phyloP scores from a whole-genome alignment of 1,284 basidiomycete species.

The Boletus holoroseus region DNA sequence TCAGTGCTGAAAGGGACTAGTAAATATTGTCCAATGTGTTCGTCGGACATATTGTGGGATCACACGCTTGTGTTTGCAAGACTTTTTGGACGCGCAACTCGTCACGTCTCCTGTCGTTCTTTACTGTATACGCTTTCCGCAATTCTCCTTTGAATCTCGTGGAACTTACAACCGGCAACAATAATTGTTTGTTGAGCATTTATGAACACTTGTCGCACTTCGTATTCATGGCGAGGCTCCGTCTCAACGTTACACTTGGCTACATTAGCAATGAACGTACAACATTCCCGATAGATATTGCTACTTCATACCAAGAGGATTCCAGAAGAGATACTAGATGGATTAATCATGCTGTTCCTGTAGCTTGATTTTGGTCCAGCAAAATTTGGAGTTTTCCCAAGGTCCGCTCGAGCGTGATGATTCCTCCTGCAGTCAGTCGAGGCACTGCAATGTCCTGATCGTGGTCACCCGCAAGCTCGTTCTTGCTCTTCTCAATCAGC shows the following conservation, averaged over 20 bases:
- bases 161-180: slow-evolving; percentile 2
- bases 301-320: slow-evolving; percentile 19
- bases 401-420: slow-evolving; percentile 73
- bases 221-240: not conserved
- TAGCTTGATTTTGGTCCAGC: slow-evolving; percentile 20
- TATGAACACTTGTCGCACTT: slow-evolving; percentile 7
- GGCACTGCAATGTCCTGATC: slow-evolving; percentile 66
- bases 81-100: slow-evolving; percentile 8
- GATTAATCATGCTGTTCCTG: slow-evolving; percentile 16
- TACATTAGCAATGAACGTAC: slow-evolving; percentile 29
- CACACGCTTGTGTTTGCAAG: slow-evolving; percentile 12
- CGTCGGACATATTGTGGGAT: slow-evolving; percentile 7
- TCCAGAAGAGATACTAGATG: slow-evolving; percentile 12
- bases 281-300: slow-evolving; percentile 28
- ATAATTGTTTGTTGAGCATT: slow-evolving; percentile 14
- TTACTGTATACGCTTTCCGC: slow-evolving; percentile 21
- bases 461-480: slow-evolving; percentile 34
- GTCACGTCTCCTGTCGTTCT: slow-evolving; percentile 22
- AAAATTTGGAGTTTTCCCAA: slow-evolving; percentile 49
- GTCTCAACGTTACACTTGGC: slow-evolving; percentile 7
- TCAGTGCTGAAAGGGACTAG: slow-evolving; percentile 40
- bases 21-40: slow-evolving; percentile 7
- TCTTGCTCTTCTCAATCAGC: slow-evolving; percentile 66
- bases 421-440: slow-evolving; percentile 73
- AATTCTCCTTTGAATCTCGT: slow-evolving; percentile 4